Evolutionary conservation across 192 early-diverging fungal genomes (phyloP).

Genomic region (Pilobolus umbonatus): DNA sequence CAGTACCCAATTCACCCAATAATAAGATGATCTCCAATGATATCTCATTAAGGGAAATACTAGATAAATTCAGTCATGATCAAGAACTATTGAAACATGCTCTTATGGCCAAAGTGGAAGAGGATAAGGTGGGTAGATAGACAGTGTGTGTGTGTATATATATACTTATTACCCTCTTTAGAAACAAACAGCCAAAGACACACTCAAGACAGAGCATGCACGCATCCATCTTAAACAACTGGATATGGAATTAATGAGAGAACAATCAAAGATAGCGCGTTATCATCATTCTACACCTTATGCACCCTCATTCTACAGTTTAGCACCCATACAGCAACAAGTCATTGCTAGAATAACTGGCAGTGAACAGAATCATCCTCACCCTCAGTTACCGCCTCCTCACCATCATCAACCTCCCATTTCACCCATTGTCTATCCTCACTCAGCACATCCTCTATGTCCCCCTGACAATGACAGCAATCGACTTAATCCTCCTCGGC

Average conservation of each 20-base stretch:
- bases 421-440: slow-evolving; percentile 23
- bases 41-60: slow-evolving; percentile 23
- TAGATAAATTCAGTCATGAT: slow-evolving; percentile 25
- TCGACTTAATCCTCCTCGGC: slow-evolving; percentile 7
- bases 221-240: slow-evolving; percentile 29
- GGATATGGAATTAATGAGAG: slow-evolving; percentile 28
- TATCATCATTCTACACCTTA: not conserved
- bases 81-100: slow-evolving; percentile 26
- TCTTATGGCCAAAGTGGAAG: slow-evolving; percentile 26
- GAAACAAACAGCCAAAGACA: slow-evolving; percentile 22
- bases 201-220: slow-evolving; percentile 17
- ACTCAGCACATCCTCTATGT: slow-evolving; percentile 30
- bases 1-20: slow-evolving; percentile 13
- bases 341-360: slow-evolving; percentile 29
- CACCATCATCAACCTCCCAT: slow-evolving; percentile 5
- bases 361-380: slow-evolving; percentile 3
- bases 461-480: slow-evolving; percentile 10
- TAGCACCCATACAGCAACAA: slow-evolving; percentile 32
- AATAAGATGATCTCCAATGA: slow-evolving; percentile 6
- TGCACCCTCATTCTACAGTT: slow-evolving; percentile 2
- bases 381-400: not conserved
- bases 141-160: not conserved
- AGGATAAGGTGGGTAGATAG: slow-evolving; percentile 21
- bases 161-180: not conserved
- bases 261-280: slow-evolving; percentile 12